A percentile compares a stretch with the other conserved stretches of the same genome.
Conservation (phyloP, 192 early-diverging fungal species). For the Linnemannia elongata region DNA sequence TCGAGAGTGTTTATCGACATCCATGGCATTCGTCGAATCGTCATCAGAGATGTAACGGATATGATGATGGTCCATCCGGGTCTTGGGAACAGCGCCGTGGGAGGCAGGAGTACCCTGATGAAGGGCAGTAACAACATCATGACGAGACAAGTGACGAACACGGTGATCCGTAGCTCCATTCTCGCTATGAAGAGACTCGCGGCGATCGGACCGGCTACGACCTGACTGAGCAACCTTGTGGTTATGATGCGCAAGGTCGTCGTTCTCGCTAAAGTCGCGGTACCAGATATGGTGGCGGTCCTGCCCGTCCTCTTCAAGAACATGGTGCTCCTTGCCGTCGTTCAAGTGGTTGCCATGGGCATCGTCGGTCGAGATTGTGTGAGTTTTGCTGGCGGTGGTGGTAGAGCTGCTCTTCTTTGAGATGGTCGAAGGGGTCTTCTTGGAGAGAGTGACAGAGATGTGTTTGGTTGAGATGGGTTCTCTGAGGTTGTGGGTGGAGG, state of each 20-base stretch:
- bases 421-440: neutral
- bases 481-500: neutral
- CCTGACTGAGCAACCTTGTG: neutral
- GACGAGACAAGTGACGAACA: neutral
- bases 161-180: neutral
- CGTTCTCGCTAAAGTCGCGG: constrained; percentile 14
- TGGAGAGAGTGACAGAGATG: neutral
- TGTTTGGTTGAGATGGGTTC: neutral
- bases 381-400: neutral
- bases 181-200: neutral
- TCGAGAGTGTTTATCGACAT: neutral
- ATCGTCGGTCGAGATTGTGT: neutral
- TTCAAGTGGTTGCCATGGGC: neutral
- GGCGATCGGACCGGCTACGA: neutral
- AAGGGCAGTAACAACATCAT: neutral
- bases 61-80: neutral
- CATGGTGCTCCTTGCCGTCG: constrained; percentile 28
- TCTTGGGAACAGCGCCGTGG: constrained; percentile 1
- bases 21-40: neutral
- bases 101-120: neutral
- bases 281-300: constrained; percentile 41
- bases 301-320: constrained; percentile 16
- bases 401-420: neutral
- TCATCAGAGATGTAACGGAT: neutral
- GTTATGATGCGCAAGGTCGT: constrained; percentile 2